phyloP scores from a whole-genome alignment of 1,284 basidiomycete species.

The Taiwanofungus camphoratus region DNA sequence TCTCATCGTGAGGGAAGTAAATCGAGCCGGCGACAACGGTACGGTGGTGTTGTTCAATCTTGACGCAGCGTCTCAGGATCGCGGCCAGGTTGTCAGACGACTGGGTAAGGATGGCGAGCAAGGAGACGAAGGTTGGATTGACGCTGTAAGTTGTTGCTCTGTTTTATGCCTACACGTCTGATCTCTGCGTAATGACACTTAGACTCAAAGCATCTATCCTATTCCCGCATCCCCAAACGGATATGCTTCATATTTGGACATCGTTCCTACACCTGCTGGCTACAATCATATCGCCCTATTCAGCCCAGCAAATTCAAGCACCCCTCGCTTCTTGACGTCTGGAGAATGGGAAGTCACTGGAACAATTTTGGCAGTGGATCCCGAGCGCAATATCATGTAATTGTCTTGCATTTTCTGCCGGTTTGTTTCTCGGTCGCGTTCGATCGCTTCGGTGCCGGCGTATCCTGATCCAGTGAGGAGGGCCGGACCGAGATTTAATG shows the following conservation, averaged over 20 bases:
- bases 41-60: conserved; percentile 75
- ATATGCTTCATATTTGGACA: conserved; percentile 74
- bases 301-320: conserved; percentile 61
- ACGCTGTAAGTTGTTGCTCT: conserved; percentile 43
- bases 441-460: no score
- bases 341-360: conserved; percentile 89
- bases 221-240: conserved; percentile 42
- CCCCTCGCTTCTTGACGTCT: conserved; percentile 77
- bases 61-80: conserved; percentile 23
- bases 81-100: conserved; percentile 63
- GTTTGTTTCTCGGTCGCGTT: no score
- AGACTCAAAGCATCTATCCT: conserved; percentile 60
- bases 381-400: conserved; percentile 64
- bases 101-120: conserved; percentile 79
- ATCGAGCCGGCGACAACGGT: conserved; percentile 75
- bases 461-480: no score
- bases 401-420: no score
- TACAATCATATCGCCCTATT: conserved; percentile 90
- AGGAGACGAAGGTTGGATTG: conserved; percentile 92
- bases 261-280: conserved; percentile 74
- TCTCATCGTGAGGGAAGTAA: conserved; percentile 85
- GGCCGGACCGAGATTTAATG: no score
- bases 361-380: conserved; percentile 69
- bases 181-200: not conserved
- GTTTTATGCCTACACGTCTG: not conserved